phyloP scores from a whole-genome alignment of 1,284 basidiomycete genomes.

The Volvariella volvacea region DNA sequence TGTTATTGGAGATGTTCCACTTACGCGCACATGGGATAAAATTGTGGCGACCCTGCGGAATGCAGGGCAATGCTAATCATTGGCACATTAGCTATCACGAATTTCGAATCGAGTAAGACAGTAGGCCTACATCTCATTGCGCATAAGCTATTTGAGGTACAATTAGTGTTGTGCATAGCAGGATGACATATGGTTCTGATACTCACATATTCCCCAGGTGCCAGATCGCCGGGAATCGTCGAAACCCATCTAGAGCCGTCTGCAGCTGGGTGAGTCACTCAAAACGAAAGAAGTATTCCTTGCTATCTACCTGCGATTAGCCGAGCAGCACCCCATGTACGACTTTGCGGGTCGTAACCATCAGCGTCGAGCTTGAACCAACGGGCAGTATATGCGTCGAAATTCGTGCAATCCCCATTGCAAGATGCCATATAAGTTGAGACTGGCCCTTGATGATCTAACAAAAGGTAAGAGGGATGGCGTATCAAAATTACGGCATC shows the following conservation, averaged over 20 bases:
- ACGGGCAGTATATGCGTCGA: slow-evolving; percentile 23
- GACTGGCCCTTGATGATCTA: slow-evolving; percentile 33
- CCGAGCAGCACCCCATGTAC: slow-evolving; percentile 26
- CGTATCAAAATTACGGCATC: slow-evolving; percentile 3
- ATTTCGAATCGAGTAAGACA: no score
- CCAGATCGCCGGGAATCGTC: slow-evolving; percentile 24
- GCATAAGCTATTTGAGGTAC: slow-evolving; percentile 21
- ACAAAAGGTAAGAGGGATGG: background rate
- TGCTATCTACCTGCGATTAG: slow-evolving; percentile 26
- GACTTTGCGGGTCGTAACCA: slow-evolving; percentile 25
- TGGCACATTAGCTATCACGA: background rate
- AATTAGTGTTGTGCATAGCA: slow-evolving; percentile 3
- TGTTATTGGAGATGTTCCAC: slow-evolving; percentile 9
- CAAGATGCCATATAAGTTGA: slow-evolving; percentile 35
- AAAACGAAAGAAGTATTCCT: no score
- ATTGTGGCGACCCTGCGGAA: slow-evolving; percentile 24
- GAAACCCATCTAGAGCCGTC: slow-evolving; percentile 28
- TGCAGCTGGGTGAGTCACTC: slow-evolving; percentile 13
- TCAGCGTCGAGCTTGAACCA: slow-evolving; percentile 34
- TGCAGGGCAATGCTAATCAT: slow-evolving; percentile 27
- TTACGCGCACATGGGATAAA: slow-evolving; percentile 33
- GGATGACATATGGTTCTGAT: background rate
- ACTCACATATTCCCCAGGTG: slow-evolving; percentile 32
- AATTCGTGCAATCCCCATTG: slow-evolving; percentile 27
- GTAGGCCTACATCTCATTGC: slow-evolving; percentile 29